These are phyloP conservation scores for Aspergillus viridinutans DNA, from an alignment of 2,329 filamentous ascomycete genomes.

Conservation along the genomic window DNA sequence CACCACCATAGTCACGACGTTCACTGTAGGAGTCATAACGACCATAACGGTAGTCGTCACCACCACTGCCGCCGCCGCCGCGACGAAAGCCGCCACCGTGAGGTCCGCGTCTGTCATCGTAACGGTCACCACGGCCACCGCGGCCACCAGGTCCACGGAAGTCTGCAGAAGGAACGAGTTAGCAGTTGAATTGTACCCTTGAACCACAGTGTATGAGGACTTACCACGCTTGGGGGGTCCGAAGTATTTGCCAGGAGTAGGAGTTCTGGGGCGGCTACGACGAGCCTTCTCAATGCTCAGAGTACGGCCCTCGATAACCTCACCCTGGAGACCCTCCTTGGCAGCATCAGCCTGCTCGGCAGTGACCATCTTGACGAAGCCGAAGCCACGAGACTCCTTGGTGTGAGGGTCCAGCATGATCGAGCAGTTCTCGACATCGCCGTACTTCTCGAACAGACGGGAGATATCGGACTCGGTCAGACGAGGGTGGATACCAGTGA, in stretches of 20 bases:
- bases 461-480: conserved; percentile 86
- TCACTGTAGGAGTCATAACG: conserved; percentile 44
- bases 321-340: conserved; percentile 91
- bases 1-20: conserved; percentile 48
- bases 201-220: conserved; percentile 28
- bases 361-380: conserved; percentile 98
- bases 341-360: conserved; percentile 93
- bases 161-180: conserved; percentile 21
- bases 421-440: conserved; percentile 97
- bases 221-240: conserved; percentile 95
- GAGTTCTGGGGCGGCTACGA: conserved; percentile 87
- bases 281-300: conserved; percentile 98
- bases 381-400: conserved; percentile 97
- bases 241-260: conserved; percentile 98
- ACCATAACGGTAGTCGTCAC: conserved; percentile 41
- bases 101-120: conserved; percentile 52
- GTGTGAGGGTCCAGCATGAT: conserved; percentile 99
- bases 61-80: conserved; percentile 37
- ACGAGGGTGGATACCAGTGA: conserved; percentile 94
- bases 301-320: conserved; percentile 90
- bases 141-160: conserved; percentile 36
- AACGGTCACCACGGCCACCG: conserved; percentile 45
- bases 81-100: conserved; percentile 48
- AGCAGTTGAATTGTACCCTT: not conserved
- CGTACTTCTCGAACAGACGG: conserved; percentile 97